These are phyloP conservation scores for Trypanosoma congolense DNA, from an alignment of 208 protist species.

Conservation along the genomic window DNA sequence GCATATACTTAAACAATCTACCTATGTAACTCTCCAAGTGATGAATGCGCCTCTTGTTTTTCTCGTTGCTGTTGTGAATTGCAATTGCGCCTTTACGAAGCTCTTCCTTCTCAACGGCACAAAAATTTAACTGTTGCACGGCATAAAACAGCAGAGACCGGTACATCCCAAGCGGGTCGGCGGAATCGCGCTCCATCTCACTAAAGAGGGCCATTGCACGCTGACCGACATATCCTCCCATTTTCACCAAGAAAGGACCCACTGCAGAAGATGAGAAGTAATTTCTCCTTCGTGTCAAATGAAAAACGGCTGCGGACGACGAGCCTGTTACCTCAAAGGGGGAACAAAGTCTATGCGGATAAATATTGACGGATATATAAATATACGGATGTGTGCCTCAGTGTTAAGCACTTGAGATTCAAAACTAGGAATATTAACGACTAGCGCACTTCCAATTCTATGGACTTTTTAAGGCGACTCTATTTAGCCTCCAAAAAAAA, in stretches of 20 bases:
- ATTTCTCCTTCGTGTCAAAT: background rate
- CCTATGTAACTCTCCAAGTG: background rate
- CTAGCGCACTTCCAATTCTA: too few species aligned
- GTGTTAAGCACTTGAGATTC: too few species aligned
- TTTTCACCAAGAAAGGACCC: too few species aligned
- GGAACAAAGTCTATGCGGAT: too few species aligned
- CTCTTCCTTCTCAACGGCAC: background rate
- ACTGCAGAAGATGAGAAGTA: constrained; percentile 1
- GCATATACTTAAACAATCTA: background rate
- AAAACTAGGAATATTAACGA: too few species aligned
- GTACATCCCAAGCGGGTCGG: constrained; percentile 13
- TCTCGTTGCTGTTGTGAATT: background rate
- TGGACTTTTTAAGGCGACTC: too few species aligned
- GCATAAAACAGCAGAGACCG: constrained; percentile 18
- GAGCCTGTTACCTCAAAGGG: background rate
- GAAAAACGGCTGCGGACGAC: background rate
- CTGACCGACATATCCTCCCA: too few species aligned
- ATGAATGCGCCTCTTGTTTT: background rate
- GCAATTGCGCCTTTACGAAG: background rate
- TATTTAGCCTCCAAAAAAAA: too few species aligned
- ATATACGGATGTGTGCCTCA: too few species aligned
- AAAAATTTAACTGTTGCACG: constrained; percentile 12
- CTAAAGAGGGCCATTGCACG: constrained; percentile 16
- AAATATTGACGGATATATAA: too few species aligned
- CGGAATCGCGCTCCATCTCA: constrained; percentile 12